Evolutionary conservation across 2,329 filamentous ascomycete genomes (phyloP), one percentile per base, ranked within the genome.

Genomic region (Fusarium sp.): DNA sequence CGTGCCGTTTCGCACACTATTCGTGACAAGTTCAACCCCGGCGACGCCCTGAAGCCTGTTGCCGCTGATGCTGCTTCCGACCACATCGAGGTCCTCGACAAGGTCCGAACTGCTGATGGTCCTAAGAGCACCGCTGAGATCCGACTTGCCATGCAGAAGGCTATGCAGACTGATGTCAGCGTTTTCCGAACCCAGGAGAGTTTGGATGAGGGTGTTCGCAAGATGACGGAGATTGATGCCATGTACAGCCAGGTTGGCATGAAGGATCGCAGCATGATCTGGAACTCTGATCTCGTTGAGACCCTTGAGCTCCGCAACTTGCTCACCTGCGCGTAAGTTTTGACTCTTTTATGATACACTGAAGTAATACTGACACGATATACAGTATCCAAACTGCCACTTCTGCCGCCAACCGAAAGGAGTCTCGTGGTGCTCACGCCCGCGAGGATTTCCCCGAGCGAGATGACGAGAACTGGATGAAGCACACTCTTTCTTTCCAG

Each of bases 221-320:
- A 92, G 88, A 96, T 98, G 83, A 91, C 86, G 75, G 91, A 94
- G 77, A 94, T 98, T 78, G 96, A 98, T 83, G 84, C 89, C 79
- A 89, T 87, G 80, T 98, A 93, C 86, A 85, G 88, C 79, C 88
- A 98, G 81, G 92, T 98, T 78, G 94, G 94, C 81, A 98, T 94
- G 87, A 97, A 98, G 90, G 96, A 98, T 85, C 93, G 96, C 84
- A 97, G 94, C 89, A 98, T 98, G 96, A 98, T 98, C 88, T 98
- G 96, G 96, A 98, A 98, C 91, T 95, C 94, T 30, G 96, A 98
- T 81, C 90, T 98, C 44, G 94, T 98, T 72, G 96, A 98, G 89
- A 97, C 96, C 13, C 91, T 99, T 64, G 96, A 99, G 86, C 88
- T 98, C 81, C 90, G 95, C 81, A 99, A 99, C 85, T 85, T 99